A percentile compares a stretch with the other conserved stretches of the same genome.
Conservation (phyloP, 805 yeast species). For the Starmerella bombi region DNA sequence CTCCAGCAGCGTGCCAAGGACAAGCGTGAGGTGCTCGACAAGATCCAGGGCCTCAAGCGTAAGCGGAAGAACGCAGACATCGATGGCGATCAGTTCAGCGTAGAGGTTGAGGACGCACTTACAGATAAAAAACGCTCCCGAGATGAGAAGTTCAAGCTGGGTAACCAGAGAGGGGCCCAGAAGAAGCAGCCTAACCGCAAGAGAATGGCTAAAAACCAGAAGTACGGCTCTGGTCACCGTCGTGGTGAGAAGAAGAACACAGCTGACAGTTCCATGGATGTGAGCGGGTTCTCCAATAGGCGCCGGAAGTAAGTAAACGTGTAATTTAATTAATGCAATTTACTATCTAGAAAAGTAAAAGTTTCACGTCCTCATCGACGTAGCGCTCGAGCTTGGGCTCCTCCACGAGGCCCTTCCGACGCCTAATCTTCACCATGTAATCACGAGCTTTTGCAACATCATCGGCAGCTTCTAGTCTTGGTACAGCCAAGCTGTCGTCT, state of each 20-base stretch:
- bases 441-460: conserved; percentile 65
- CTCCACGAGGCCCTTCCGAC: conserved; percentile 70
- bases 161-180: conserved; percentile 31
- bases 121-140: conserved; percentile 38
- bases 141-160: conserved; percentile 27
- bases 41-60: conserved; percentile 78
- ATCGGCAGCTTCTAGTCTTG: conserved; percentile 65
- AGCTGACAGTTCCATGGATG: conserved; percentile 55
- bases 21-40: conserved; percentile 78
- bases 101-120: conserved; percentile 87
- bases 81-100: conserved; percentile 62
- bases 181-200: conserved; percentile 43
- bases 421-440: conserved; percentile 75
- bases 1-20: conserved; percentile 87
- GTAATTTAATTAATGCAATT: neutral
- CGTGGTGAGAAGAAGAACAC: conserved; percentile 61
- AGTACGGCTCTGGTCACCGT: conserved; percentile 66
- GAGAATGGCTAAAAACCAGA: conserved; percentile 56
- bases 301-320: conserved; percentile 18
- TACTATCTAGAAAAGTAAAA: neutral
- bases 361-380: conserved; percentile 34
- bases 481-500: conserved; percentile 49
- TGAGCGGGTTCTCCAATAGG: conserved; percentile 48
- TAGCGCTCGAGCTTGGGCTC: conserved; percentile 57
- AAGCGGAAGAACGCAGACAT: conserved; percentile 72